These are phyloP conservation scores for Ganoderma multipileum DNA, from an alignment of 1,284 basidiomycete genomes.

Conservation along the genomic window DNA sequence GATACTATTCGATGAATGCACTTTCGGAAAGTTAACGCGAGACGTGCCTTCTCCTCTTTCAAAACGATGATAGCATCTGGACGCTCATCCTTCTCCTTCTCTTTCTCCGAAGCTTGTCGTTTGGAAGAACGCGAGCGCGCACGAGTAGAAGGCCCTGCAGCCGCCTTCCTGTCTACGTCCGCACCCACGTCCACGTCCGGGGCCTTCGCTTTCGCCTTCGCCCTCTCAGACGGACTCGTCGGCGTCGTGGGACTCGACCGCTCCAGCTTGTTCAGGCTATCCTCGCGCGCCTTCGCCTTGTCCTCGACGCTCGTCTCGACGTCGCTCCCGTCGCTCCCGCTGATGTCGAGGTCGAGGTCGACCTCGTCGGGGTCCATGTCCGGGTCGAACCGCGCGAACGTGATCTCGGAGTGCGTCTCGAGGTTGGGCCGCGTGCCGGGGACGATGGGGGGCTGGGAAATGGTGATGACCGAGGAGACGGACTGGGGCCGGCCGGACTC, in stretches of 20 bases:
- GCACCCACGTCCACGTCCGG: slow-evolving; percentile 25
- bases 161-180: slow-evolving; percentile 21
- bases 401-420: slow-evolving; percentile 58
- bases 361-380: slow-evolving; percentile 54
- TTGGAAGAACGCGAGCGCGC: background rate
- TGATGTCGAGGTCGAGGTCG: slow-evolving; percentile 47
- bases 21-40: background rate
- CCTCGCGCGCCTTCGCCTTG: slow-evolving; percentile 41
- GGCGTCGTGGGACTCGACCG: slow-evolving; percentile 26
- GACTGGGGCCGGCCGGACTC: slow-evolving; percentile 73
- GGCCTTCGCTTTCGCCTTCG: slow-evolving; percentile 22
- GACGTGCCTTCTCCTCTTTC: slow-evolving; percentile 75
- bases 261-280: slow-evolving; percentile 44
- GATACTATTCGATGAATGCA: background rate
- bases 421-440: slow-evolving; percentile 52
- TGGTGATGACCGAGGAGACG: slow-evolving; percentile 82
- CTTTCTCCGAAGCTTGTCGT: slow-evolving; percentile 11
- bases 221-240: slow-evolving; percentile 23
- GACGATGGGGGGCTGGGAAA: slow-evolving; percentile 71
- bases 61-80: slow-evolving; percentile 83
- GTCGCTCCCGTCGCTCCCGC: slow-evolving; percentile 34
- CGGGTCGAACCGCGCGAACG: slow-evolving; percentile 62
- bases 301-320: slow-evolving; percentile 31
- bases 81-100: slow-evolving; percentile 41
- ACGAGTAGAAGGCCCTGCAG: slow-evolving; percentile 3